phyloP scores from a whole-genome alignment of 768 basidiomycete species.

The Favolaschia claudopus region DNA sequence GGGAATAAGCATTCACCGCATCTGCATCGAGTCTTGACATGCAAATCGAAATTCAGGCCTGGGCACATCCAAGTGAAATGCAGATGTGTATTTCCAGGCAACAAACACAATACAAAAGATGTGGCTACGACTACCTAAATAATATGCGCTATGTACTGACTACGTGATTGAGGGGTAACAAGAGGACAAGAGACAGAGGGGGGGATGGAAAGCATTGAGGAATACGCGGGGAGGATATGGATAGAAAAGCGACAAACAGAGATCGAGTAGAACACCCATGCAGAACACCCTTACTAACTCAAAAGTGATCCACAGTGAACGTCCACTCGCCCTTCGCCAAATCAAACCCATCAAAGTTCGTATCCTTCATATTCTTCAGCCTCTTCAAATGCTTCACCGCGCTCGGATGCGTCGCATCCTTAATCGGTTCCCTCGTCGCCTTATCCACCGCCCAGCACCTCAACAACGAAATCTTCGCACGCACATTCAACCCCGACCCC shows the following conservation, averaged over 20 bases:
- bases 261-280: neutral
- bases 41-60: too few species aligned
- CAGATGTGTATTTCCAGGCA: slow-evolving; percentile 17
- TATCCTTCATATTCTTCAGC: slow-evolving; percentile 85
- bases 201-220: neutral
- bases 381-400: slow-evolving; percentile 80
- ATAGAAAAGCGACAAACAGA: slow-evolving; percentile 1
- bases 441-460: slow-evolving; percentile 92
- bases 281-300: too few species aligned
- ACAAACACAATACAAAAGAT: slow-evolving; percentile 11
- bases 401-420: slow-evolving; percentile 75
- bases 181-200: neutral
- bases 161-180: slow-evolving; percentile 15
- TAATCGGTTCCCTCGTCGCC: slow-evolving; percentile 89
- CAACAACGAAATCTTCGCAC: slow-evolving; percentile 76
- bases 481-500: slow-evolving; percentile 90
- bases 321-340: slow-evolving; percentile 87
- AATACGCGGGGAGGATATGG: neutral
- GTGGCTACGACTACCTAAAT: slow-evolving; percentile 21
- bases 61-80: too few species aligned
- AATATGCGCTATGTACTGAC: slow-evolving; percentile 21
- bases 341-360: slow-evolving; percentile 84
- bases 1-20: too few species aligned
- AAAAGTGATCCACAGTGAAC: slow-evolving; percentile 95
- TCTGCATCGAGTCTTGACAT: too few species aligned